These are phyloP conservation scores for Puccinia coronata DNA, from an alignment of 1,284 basidiomycete genomes.

Conservation along the genomic window DNA sequence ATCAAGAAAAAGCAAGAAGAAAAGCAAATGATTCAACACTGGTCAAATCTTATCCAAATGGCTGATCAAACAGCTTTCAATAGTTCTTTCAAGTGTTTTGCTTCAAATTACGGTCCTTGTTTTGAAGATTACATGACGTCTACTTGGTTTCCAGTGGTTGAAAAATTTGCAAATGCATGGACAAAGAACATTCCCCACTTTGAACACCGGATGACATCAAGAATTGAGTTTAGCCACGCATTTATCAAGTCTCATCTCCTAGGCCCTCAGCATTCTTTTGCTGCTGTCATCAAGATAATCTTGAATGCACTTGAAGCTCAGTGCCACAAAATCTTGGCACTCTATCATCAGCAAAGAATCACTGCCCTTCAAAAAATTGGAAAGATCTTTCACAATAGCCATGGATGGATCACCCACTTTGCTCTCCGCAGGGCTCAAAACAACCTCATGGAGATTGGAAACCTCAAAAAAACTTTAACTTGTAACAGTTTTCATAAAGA, in stretches of 20 bases:
- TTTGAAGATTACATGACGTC: not conserved
- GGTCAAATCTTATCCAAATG: not conserved
- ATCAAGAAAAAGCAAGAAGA: not conserved
- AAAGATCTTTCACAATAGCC: too few relatives aligned
- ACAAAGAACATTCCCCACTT: not conserved
- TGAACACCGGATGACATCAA: not conserved
- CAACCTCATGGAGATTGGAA: too few relatives aligned
- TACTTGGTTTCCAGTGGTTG: not conserved
- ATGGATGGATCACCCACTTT: too few relatives aligned
- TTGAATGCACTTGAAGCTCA: too few relatives aligned
- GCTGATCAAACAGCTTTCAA: not conserved
- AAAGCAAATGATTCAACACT: not conserved
- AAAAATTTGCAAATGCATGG: conserved; percentile 11
- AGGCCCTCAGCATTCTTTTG: not conserved
- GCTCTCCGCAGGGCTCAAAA: too few relatives aligned
- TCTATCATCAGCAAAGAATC: too few relatives aligned
- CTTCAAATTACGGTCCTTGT: not conserved
- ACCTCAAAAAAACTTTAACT: too few relatives aligned
- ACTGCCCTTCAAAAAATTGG: too few relatives aligned
- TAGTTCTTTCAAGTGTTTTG: not conserved
- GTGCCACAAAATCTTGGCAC: too few relatives aligned
- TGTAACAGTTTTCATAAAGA: too few relatives aligned
- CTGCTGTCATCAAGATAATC: too few relatives aligned
- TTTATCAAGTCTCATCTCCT: not conserved
- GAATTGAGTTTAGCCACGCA: too few relatives aligned